Conservation (phyloP, 306 rosid genomes). For the Malus sieversii region DNA sequence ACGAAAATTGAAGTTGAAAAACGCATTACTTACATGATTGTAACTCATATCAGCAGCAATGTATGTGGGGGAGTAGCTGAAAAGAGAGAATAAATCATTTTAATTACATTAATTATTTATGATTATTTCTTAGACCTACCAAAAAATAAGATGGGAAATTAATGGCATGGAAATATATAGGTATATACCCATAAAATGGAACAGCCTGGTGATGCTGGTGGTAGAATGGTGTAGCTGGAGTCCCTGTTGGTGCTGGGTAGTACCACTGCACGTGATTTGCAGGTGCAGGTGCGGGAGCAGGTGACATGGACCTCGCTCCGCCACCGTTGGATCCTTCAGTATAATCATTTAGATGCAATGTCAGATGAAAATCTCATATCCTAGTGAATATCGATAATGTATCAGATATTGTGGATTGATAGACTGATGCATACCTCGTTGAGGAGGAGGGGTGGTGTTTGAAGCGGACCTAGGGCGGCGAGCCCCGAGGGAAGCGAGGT, state of each 20-base stretch:
- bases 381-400: neutral
- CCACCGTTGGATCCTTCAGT: slow-evolving; percentile 42
- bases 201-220: slow-evolving; percentile 47
- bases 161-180: neutral
- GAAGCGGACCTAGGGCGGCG: slow-evolving; percentile 51
- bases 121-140: neutral
- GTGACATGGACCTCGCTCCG: slow-evolving; percentile 35
- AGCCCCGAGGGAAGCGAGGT: slow-evolving; percentile 74
- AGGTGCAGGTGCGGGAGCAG: slow-evolving; percentile 16
- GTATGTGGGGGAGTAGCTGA: slow-evolving; percentile 62
- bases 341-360: neutral
- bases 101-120: neutral
- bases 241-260: slow-evolving; percentile 60
- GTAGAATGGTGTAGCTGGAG: slow-evolving; percentile 40
- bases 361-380: neutral
- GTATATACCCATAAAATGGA: slow-evolving; percentile 62
- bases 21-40: slow-evolving; percentile 38
- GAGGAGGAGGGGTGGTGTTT: slow-evolving; percentile 37
- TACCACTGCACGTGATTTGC: slow-evolving; percentile 65
- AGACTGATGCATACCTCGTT: slow-evolving; percentile 27
- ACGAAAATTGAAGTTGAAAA: neutral
- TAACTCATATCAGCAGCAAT: slow-evolving; percentile 52
- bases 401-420: neutral
- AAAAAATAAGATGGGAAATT: neutral
- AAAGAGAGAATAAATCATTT: neutral